Evolutionary conservation across 176 grass and related monocot species (phyloP).

Genomic region (Aegilops bicornis): DNA sequence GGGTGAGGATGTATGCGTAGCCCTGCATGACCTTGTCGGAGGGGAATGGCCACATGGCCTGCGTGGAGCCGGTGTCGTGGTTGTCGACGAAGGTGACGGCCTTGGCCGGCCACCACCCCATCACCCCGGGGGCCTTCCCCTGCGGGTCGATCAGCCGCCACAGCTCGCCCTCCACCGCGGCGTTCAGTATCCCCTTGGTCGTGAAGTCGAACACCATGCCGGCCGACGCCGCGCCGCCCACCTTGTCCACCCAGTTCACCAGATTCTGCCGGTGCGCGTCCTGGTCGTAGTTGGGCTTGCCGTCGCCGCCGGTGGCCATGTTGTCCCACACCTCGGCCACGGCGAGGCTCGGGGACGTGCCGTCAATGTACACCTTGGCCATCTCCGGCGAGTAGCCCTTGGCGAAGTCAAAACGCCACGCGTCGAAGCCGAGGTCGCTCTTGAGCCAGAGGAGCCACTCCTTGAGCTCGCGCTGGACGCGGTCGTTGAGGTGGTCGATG

Average conservation of each 20-base stretch:
- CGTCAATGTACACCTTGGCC: conserved; percentile 52
- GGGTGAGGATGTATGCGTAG: conserved; percentile 79
- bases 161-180: not conserved
- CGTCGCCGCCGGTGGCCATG: not conserved
- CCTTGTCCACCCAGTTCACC: not conserved
- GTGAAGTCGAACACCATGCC: not conserved
- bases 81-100: conserved; percentile 86
- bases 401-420: conserved; percentile 70
- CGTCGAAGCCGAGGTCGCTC: conserved; percentile 68
- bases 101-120: conserved; percentile 62
- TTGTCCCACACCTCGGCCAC: not conserved
- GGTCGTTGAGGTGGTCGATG: conserved; percentile 74
- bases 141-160: not conserved
- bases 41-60: conserved; percentile 62
- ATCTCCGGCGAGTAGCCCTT: conserved; percentile 43
- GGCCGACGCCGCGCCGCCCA: not conserved
- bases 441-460: conserved; percentile 51
- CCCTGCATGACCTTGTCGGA: conserved; percentile 76
- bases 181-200: not conserved
- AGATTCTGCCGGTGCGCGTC: not conserved
- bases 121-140: conserved; percentile 60
- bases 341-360: conserved; percentile 19
- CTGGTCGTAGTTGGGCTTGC: not conserved
- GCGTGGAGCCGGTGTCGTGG: conserved; percentile 83
- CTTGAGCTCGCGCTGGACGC: conserved; percentile 56